Base-by-base conservation (phyloP, 148 eudicot species). In the Cornus kousa region DNA sequence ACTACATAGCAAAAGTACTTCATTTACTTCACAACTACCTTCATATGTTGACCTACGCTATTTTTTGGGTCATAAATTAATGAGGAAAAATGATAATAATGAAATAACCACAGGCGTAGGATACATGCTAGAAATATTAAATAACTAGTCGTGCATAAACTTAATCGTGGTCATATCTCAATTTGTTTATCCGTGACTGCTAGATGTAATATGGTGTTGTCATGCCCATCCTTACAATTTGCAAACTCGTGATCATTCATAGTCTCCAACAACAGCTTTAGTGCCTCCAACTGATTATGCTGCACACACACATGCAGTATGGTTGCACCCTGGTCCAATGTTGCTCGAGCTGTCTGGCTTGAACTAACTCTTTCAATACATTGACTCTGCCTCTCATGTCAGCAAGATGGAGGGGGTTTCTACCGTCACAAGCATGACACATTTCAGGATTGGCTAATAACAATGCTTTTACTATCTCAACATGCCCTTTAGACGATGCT, bases 401-500 rank as follows among this genome's bases (percentile, higher is more conserved):
- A 0, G 90, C 88, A 19, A 84, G 62, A 73, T 88, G 88, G 62
- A 82, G 59, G 0, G 88, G 88, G 81, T 86, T 88, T 70, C 66
- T 74, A 5, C 88, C 88, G 11, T 86, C 85, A 8, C 77, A 72
- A 14, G 76, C 77, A 9, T 77, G 53, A 60, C 90, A 86, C 85
- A 82, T 84, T 64, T 78, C 67, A 0, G 81, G 75, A 43, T 33
- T 76, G 16, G 68, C 74, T 0, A 13, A 22, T 10, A 84, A n/a
- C 48, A 86, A 73, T 2, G 22, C n/a, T 46, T 60, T 75, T 0
- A 85, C 84, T 0, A 87, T 77, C 33, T 81, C 88, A 1, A 80
- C 17, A 23, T 87, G 57, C 17, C 88, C 87, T 59, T 81, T 85
- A 0, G 79, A 77, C 3, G 89, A 74, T 11, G 91, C 82, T 43